Evolutionary conservation across 805 yeast species (phyloP).

Genomic region (Yamadazyma takamatsuzukensis): DNA sequence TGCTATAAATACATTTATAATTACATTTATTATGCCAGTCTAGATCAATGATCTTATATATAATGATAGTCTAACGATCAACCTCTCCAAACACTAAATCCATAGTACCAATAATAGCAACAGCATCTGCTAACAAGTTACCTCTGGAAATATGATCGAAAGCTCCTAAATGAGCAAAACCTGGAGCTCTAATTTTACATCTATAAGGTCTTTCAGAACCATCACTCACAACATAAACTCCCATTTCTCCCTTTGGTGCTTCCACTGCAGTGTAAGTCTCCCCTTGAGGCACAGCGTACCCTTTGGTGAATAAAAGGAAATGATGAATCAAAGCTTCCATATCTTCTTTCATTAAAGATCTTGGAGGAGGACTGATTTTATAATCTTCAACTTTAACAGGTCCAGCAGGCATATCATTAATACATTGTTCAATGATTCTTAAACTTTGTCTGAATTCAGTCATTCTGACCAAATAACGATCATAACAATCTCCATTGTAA

Average conservation of each 20-base stretch:
- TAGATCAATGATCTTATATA: constrained; percentile 2
- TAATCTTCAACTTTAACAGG: constrained; percentile 89
- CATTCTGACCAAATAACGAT: constrained; percentile 85
- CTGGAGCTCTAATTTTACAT: constrained; percentile 93
- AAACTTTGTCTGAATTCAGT: constrained; percentile 88
- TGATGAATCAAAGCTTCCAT: constrained; percentile 92
- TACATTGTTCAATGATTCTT: constrained; percentile 85
- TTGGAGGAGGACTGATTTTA: constrained; percentile 80
- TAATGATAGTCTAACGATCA: constrained; percentile 57
- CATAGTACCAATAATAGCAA: constrained; percentile 93
- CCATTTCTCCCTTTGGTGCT: constrained; percentile 96
- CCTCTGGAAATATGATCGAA: constrained; percentile 85
- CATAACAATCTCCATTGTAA: constrained; percentile 85
- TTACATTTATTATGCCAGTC: constrained; percentile 4
- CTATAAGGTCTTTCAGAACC: constrained; percentile 89
- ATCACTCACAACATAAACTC: constrained; percentile 82
- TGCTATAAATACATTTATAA: constrained; percentile 2
- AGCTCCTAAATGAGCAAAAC: constrained; percentile 86
- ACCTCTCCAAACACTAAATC: constrained; percentile 94
- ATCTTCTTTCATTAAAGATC: constrained; percentile 80
- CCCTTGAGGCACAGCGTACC: constrained; percentile 84
- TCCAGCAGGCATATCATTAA: constrained; percentile 88
- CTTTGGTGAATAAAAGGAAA: constrained; percentile 83
- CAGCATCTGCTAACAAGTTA: constrained; percentile 86
- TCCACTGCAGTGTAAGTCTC: constrained; percentile 89